Conservation (phyloP, 164 flowering plant species). For the Warburgia ugandensis region DNA sequence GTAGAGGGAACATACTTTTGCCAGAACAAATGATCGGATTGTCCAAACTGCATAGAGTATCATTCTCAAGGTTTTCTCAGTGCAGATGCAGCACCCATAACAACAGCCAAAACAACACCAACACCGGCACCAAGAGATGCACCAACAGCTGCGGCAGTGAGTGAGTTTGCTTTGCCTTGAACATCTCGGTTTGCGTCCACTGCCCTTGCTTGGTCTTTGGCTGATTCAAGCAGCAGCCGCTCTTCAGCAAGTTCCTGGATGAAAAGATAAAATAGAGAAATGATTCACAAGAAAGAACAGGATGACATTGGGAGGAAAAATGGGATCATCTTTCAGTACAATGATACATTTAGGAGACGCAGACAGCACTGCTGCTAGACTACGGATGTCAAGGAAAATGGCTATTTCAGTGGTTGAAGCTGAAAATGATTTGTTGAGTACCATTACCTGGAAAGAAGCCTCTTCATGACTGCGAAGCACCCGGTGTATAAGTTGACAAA, state of each 20-base stretch:
- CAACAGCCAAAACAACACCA: constrained; percentile 80
- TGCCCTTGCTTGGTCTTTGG: constrained; percentile 43
- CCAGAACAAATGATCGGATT: no score
- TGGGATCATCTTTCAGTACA: no score
- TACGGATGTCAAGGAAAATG: not conserved
- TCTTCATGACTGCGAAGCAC: constrained; percentile 73
- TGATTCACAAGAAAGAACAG: no score
- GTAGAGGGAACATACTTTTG: no score
- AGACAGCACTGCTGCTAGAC: not conserved
- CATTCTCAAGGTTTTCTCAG: constrained; percentile 93
- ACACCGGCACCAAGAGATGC: constrained; percentile 89
- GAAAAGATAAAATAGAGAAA: no score
- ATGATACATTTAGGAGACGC: no score
- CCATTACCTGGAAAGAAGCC: constrained; percentile 60
- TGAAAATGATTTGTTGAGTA: not conserved
- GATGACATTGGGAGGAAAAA: no score
- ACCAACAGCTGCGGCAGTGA: constrained; percentile 73
- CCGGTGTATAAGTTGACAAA: constrained; percentile 59
- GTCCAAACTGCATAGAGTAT: no score
- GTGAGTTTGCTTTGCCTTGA: constrained; percentile 40
- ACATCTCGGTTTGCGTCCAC: constrained; percentile 32
- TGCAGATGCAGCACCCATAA: constrained; percentile 97
- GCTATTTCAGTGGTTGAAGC: not conserved
- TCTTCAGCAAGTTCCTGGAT: constrained; percentile 71
- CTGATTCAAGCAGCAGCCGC: constrained; percentile 50